phyloP scores from a whole-genome alignment of 768 basidiomycete genomes.

The Stropharia rugosoannulata region DNA sequence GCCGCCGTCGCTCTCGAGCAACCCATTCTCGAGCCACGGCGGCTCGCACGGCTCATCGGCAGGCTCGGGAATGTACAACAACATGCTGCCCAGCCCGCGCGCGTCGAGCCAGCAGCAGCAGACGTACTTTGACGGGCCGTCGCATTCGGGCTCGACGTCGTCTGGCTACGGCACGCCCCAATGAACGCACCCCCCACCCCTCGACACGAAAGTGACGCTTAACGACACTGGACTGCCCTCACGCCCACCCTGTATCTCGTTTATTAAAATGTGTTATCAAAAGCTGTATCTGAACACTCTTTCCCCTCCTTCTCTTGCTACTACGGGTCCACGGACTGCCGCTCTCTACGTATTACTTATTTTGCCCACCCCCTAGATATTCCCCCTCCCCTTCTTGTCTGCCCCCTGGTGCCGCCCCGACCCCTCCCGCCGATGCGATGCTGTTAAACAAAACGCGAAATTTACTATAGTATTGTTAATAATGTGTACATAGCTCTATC shows the following conservation, averaged over 20 bases:
- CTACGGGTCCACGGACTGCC: not conserved
- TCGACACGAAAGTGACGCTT: constrained; percentile 5
- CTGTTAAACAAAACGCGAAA: not conserved
- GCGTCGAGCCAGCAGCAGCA: constrained; percentile 29
- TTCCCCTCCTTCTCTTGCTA: not conserved
- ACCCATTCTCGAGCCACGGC: constrained; percentile 37
- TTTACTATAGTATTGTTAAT: constrained; percentile 21
- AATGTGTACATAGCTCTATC: constrained; percentile 17
- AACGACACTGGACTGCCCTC: not conserved
- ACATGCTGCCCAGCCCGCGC: constrained; percentile 35
- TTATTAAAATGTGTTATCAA: too few species aligned
- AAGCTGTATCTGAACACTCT: not conserved
- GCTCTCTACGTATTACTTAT: not conserved
- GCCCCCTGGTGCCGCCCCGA: not conserved
- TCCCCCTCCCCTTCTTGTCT: not conserved
- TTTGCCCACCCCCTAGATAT: not conserved
- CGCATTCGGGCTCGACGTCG: constrained; percentile 39
- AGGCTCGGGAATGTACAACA: constrained; percentile 34
- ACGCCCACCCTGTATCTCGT: not conserved
- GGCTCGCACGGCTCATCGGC: constrained; percentile 28
- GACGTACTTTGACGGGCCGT: constrained; percentile 36
- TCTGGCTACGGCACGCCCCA: constrained; percentile 49
- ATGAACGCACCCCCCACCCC: constrained; percentile 4
- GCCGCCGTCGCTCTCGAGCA: constrained; percentile 45
- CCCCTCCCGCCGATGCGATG: too few species aligned